Evolutionary conservation across 306 rosid genomes (phyloP), one percentile per base, ranked within the genome.

Genomic region (Malus fusca): DNA sequence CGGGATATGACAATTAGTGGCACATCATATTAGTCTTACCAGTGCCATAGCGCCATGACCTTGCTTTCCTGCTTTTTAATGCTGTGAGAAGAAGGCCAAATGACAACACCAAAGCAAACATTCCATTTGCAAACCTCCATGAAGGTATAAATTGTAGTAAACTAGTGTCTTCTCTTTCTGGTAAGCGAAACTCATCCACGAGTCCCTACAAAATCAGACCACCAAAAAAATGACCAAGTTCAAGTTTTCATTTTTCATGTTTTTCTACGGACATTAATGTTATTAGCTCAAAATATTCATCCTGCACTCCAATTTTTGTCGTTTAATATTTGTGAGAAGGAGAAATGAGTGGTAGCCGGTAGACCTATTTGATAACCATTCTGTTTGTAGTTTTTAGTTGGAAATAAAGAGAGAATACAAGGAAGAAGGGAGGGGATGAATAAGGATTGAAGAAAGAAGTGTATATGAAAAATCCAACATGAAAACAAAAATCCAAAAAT

Each of bases 71-170:
- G 81, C 99, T 96, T 75, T 68, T 85, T 71, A 96, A 82, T 35
- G 92, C 98, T 60, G 99, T 92, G 55, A 89, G 81, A 64, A 92
- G 93, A 89, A 96, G 99, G 79, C 99, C 99, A 86, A 96, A 96
- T 0, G 98, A 96, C 70, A 96, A 91, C 58, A 96, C 98, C 83
- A 96, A 63, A 77, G 99, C 99, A 86, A 96, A 96, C 99, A 92
- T 96, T 56, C 99, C 99, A 75, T 96, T 96, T 52, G 97, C 82
- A 66, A 96, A 96, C 82, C 98, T 89, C 99, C 99, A 96, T 18
- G 99, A 90, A 69, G 96, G 96, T 71, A 81, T 8, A 61, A 95
- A 88, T 82, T 89, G 81, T 1, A 28, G 35, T 73, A 64, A 61
- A 44, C 73, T 88, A 8, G 85, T 56, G 77, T 96, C 77, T 77